Base-by-base conservation (phyloP, 148 eudicot species). In the Chenopodium formosanum region DNA sequence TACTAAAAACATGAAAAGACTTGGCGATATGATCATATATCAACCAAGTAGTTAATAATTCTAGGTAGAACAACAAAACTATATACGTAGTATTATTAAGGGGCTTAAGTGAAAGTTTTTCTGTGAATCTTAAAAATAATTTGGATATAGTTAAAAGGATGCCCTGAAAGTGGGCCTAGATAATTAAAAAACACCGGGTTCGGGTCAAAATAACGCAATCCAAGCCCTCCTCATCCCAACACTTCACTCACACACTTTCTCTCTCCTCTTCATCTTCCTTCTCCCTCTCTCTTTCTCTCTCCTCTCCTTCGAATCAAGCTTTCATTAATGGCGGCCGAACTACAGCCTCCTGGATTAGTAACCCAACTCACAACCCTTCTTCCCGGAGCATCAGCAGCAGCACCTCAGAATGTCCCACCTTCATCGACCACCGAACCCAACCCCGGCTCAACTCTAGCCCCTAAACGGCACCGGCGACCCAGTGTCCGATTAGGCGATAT, bases 401-500 rank as follows among this genome's bases (percentile, higher is more conserved):
- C 34, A 17, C 22, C 40, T 3, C 80, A 13, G 48, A 71, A 71
- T 22, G n/a, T 7, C 47, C 74, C 31, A 7, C 40, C 27, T 27
- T 2, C 44, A 40, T 40, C 37, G 20, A 0, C 46, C 23, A 56
- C 82, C 1, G 73, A 64, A 1, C 44, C 44, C 7, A 74, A 52
- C 66, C 79, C 74, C 9, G 62, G 74, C 8, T 19, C 32, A 68
- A 29, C 50, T 60, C 47, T 65, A 22, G 73, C 81, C 67, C 64
- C 75, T 0, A 83, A 85, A 67, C 81, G 84, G 27, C 83, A 84
- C 9, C 86, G 82, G 14, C 87, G 80, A 3, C 88, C 84, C 63
- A 84, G 80, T 65, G 89, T 84, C 4, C 84, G 86, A 65, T 71
- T 86, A 13, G 86, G 86, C 56, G 86, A 86, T 14, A 78, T 86